phyloP scores from a whole-genome alignment of 2,329 filamentous ascomycete species.

The Pseudogymnoascus sp. region DNA sequence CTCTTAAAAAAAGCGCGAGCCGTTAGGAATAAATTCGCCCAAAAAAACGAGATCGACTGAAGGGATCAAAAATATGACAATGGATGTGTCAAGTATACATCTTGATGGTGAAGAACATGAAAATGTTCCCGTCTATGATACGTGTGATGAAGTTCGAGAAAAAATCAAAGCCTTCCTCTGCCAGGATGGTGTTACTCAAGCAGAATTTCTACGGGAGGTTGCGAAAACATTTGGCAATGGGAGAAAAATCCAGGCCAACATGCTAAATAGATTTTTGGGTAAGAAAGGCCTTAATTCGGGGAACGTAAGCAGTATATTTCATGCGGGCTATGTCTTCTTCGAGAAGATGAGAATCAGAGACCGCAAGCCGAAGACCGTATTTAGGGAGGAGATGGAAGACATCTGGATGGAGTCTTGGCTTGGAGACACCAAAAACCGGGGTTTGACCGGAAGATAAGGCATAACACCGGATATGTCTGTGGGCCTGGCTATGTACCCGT shows the following conservation, averaged over 20 bases:
- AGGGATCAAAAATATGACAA: conserved; percentile 17
- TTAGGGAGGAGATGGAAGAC: conserved; percentile 45
- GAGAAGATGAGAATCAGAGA: conserved; percentile 49
- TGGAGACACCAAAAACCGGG: neutral
- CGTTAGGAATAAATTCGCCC: neutral
- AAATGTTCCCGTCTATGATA: conserved; percentile 43
- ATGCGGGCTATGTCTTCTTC: conserved; percentile 50
- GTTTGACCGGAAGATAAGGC: neutral
- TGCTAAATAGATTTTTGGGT: conserved; percentile 41
- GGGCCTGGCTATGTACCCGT: conserved; percentile 10
- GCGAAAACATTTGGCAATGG: conserved; percentile 31
- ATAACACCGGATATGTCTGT: neutral
- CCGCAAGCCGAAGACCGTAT: conserved; percentile 43
- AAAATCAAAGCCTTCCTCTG: conserved; percentile 45
- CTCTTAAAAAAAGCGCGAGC: neutral
- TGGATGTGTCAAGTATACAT: conserved; percentile 34
- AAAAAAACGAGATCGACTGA: conserved; percentile 15
- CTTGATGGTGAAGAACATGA: conserved; percentile 40
- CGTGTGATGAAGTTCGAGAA: conserved; percentile 47
- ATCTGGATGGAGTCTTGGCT: conserved; percentile 6
- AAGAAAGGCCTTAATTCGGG: conserved; percentile 41
- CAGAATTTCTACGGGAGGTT: conserved; percentile 41
- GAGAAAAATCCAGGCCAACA: conserved; percentile 34
- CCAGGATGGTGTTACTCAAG: conserved; percentile 38
- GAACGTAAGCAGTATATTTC: conserved; percentile 40